phyloP scores from a whole-genome alignment of 2,329 filamentous ascomycete species.

The Pestalotiopsis sp. region DNA sequence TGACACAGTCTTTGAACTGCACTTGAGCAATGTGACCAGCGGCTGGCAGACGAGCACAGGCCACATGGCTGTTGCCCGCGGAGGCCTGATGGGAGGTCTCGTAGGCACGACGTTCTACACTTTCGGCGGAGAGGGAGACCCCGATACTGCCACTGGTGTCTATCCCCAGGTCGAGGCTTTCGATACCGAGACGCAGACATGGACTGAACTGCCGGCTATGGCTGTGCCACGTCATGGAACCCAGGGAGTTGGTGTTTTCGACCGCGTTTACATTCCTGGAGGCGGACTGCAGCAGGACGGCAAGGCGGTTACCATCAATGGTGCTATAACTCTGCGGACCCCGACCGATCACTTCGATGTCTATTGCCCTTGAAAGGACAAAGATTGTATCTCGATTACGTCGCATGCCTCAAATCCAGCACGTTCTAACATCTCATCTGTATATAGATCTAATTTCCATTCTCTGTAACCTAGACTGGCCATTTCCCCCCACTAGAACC shows the following conservation, averaged over 20 bases:
- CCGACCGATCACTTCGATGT: not conserved
- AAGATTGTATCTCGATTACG: too few relatives aligned
- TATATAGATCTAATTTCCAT: too few relatives aligned
- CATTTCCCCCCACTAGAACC: too few relatives aligned
- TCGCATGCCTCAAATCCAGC: too few relatives aligned
- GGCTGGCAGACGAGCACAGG: not conserved
- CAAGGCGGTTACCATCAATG: not conserved
- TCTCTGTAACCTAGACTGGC: too few relatives aligned
- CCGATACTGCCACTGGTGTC: conserved; percentile 17
- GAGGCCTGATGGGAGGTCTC: not conserved
- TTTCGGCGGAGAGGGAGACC: conserved; percentile 6
- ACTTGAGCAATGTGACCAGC: not conserved
- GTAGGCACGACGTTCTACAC: not conserved
- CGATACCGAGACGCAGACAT: conserved; percentile 25
- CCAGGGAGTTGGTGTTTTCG: conserved; percentile 25
- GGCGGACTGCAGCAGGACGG: conserved; percentile 23
- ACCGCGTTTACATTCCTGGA: conserved; percentile 34
- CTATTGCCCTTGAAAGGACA: not conserved
- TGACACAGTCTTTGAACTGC: conserved; percentile 9
- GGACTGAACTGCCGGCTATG: conserved; percentile 29
- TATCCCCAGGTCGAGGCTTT: conserved; percentile 32
- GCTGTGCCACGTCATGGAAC: conserved; percentile 35
- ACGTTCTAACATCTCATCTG: too few relatives aligned
- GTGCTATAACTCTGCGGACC: not conserved
- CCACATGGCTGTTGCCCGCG: conserved; percentile 5